phyloP scores from a whole-genome alignment of 2,329 filamentous ascomycete species.

The Colletotrichum salicis region DNA sequence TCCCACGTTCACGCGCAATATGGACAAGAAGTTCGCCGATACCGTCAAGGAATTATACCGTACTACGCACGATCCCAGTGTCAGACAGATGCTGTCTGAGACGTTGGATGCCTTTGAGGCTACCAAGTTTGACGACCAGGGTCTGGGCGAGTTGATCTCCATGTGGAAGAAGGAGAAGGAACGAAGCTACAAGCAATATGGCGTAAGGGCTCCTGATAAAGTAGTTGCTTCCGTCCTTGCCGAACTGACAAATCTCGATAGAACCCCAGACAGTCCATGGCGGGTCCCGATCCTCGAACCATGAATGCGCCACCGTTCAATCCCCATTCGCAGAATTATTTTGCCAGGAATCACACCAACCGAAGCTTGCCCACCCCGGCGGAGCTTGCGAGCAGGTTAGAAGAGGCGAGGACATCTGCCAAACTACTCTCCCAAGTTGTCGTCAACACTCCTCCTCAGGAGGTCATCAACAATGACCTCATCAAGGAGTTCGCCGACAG shows the following conservation, averaged over 20 bases:
- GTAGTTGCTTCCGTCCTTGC: neutral
- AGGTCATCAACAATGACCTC: slow-evolving; percentile 85
- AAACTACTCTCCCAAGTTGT: slow-evolving; percentile 93
- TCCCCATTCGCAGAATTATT: slow-evolving; percentile 66
- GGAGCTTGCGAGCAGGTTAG: slow-evolving; percentile 84
- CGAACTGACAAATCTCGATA: slow-evolving; percentile 36
- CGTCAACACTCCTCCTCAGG: slow-evolving; percentile 81
- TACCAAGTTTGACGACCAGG: slow-evolving; percentile 78
- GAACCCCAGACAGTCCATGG: slow-evolving; percentile 37
- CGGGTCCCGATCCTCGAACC: slow-evolving; percentile 46
- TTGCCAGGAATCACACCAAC: slow-evolving; percentile 61
- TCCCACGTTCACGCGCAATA: slow-evolving; percentile 86
- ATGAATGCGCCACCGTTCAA: slow-evolving; percentile 56
- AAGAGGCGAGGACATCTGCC: slow-evolving; percentile 90
- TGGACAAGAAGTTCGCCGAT: slow-evolving; percentile 86
- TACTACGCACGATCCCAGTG: slow-evolving; percentile 75
- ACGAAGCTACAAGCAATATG: slow-evolving; percentile 64
- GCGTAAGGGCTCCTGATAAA: slow-evolving; percentile 52
- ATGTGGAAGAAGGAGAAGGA: slow-evolving; percentile 95
- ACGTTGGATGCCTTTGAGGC: slow-evolving; percentile 82
- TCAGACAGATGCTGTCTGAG: slow-evolving; percentile 88
- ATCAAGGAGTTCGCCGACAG: slow-evolving; percentile 92
- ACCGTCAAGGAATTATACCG: slow-evolving; percentile 80
- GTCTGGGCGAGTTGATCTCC: slow-evolving; percentile 74
- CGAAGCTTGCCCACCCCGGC: slow-evolving; percentile 71